Conservation (phyloP, 257 asterid genomes). For the Solanum chmielewskii region DNA sequence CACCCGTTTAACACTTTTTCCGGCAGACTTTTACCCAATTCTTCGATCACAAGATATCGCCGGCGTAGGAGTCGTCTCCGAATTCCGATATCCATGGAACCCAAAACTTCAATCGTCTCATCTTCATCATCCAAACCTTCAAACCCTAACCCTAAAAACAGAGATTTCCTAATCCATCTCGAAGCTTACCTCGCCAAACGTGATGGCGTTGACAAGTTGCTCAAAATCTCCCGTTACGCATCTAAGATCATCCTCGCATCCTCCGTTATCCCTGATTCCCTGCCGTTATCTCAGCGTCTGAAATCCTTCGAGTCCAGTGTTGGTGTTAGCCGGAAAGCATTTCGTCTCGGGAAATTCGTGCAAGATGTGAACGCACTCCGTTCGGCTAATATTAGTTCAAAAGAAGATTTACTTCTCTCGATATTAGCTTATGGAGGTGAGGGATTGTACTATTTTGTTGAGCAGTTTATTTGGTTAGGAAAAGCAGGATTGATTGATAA, state of each 20-base stretch:
- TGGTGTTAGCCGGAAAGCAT: slow-evolving; percentile 87
- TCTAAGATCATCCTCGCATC: slow-evolving; percentile 66
- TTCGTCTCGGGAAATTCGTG: slow-evolving; percentile 85
- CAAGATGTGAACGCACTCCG: slow-evolving; percentile 79
- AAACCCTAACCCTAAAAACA: slow-evolving; percentile 5
- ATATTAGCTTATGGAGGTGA: slow-evolving; percentile 70
- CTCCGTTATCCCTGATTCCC: slow-evolving; percentile 18
- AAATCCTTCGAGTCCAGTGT: slow-evolving; percentile 78
- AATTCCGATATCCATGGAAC: slow-evolving; percentile 21
- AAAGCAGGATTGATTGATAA: slow-evolving; percentile 73
- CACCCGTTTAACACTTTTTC: neutral
- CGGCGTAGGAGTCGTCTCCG: neutral
- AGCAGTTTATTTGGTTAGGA: slow-evolving; percentile 78
- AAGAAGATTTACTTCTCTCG: slow-evolving; percentile 17
- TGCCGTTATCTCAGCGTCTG: slow-evolving; percentile 36
- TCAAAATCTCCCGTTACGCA: slow-evolving; percentile 87
- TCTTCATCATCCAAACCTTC: slow-evolving; percentile 1
- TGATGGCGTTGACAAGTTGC: slow-evolving; percentile 82
- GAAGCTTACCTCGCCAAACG: slow-evolving; percentile 79
- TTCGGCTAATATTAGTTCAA: slow-evolving; percentile 4
- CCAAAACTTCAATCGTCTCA: slow-evolving; percentile 8
- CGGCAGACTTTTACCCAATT: neutral
- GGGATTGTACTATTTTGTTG: slow-evolving; percentile 71
- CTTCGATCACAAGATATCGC: neutral
- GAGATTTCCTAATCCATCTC: slow-evolving; percentile 59